These are phyloP conservation scores for Metschnikowia kofuensis DNA, from an alignment of 805 yeast species.

Conservation along the genomic window DNA sequence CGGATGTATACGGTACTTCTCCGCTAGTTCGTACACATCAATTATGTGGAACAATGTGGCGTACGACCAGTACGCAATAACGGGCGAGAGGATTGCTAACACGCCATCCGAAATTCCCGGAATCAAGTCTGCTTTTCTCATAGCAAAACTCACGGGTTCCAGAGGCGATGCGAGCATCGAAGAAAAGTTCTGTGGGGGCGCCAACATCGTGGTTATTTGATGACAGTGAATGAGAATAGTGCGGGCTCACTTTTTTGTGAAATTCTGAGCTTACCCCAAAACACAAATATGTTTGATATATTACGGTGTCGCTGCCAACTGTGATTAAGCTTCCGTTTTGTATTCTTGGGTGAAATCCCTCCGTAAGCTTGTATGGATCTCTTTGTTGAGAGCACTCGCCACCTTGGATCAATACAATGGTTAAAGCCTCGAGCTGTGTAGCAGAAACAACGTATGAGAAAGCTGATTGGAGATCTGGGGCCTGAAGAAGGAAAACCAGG, in stretches of 20 bases:
- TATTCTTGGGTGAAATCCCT: too few relatives aligned
- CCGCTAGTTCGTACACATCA: conserved; percentile 74
- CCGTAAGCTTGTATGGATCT: too few relatives aligned
- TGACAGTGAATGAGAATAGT: background rate
- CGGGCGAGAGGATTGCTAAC: conserved; percentile 70
- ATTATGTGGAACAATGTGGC: conserved; percentile 71
- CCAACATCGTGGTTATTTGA: conserved; percentile 2
- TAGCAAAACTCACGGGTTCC: conserved; percentile 15
- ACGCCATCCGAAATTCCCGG: conserved; percentile 68
- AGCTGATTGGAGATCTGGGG: too few relatives aligned
- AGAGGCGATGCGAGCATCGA: conserved; percentile 12
- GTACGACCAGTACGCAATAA: conserved; percentile 79
- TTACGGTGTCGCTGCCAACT: too few relatives aligned
- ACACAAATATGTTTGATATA: background rate
- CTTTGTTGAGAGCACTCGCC: too few relatives aligned
- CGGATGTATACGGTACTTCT: conserved; percentile 85
- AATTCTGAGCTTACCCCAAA: background rate
- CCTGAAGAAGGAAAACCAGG: too few relatives aligned
- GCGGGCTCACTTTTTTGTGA: background rate
- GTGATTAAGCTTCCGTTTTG: too few relatives aligned
- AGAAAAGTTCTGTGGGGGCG: conserved; percentile 22
- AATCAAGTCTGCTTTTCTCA: conserved; percentile 44
- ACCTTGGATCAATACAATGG: too few relatives aligned
- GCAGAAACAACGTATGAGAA: too few relatives aligned
- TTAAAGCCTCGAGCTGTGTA: too few relatives aligned